Conservation (phyloP, 768 basidiomycete species). For the Lyophyllum semitale region DNA sequence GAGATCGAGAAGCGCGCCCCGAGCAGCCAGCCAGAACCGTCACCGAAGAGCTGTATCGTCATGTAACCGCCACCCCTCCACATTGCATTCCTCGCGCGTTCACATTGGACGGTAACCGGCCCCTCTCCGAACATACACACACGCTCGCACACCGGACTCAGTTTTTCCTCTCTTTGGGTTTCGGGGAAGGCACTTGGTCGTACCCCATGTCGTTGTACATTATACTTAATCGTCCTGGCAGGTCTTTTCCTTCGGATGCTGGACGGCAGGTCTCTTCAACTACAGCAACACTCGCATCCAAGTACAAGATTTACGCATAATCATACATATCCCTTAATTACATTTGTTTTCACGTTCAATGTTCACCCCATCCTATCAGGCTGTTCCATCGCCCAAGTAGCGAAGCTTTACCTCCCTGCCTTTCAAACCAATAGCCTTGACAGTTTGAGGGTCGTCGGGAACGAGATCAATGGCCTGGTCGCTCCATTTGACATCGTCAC, state of each 20-base stretch:
- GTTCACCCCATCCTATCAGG: constrained; percentile 32
- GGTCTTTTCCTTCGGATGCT: neutral
- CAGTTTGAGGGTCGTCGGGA: constrained; percentile 78
- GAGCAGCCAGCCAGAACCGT: constrained; percentile 42
- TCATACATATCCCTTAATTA: neutral
- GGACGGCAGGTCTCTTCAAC: neutral
- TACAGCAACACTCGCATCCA: neutral
- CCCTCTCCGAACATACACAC: neutral
- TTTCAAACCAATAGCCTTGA: constrained; percentile 65
- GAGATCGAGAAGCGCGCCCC: constrained; percentile 76
- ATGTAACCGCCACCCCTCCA: constrained; percentile 42
- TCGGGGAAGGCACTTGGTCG: constrained; percentile 4
- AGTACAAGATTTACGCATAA: neutral
- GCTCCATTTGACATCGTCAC: constrained; percentile 74
- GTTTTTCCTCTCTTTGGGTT: constrained; percentile 5
- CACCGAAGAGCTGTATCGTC: constrained; percentile 45
- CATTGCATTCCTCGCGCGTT: neutral
- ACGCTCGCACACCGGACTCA: too few relatives aligned
- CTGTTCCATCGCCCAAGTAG: constrained; percentile 76
- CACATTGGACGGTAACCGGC: neutral
- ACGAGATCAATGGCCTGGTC: constrained; percentile 93
- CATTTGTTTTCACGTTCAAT: neutral
- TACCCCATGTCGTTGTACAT: neutral
- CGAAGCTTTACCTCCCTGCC: constrained; percentile 66
- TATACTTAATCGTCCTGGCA: constrained; percentile 6